Conservation (phyloP, 345 rosid genomes). For the Combretum micranthum region DNA sequence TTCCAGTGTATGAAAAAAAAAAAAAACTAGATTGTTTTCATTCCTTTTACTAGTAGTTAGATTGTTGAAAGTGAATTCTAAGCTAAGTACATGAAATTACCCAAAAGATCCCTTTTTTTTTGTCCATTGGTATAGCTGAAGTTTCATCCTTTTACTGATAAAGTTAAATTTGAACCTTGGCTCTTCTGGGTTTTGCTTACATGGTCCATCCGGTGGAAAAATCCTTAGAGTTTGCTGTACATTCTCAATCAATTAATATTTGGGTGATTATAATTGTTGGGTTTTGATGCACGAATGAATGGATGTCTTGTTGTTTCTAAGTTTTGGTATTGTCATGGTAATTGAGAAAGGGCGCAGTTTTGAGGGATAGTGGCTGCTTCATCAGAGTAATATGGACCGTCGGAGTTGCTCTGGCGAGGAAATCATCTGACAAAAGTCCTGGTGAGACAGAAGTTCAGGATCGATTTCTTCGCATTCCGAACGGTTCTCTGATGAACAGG, state of each 20-base stretch:
- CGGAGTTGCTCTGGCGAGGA: conserved; percentile 73
- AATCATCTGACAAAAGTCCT: conserved; percentile 61
- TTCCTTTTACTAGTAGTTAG: neutral
- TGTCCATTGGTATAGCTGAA: conserved; percentile 10
- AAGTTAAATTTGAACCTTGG: conserved; percentile 1
- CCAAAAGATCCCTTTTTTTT: conserved; percentile 1
- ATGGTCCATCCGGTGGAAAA: neutral
- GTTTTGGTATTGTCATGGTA: neutral
- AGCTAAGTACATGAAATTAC: conserved; percentile 31
- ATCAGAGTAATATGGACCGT: conserved; percentile 43
- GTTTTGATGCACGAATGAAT: neutral
- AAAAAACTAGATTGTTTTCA: neutral
- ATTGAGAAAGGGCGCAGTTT: conserved; percentile 12
- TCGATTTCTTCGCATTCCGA: conserved; percentile 64
- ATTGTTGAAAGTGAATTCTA: conserved; percentile 36
- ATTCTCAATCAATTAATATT: neutral
- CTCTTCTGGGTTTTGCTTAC: conserved; percentile 11
- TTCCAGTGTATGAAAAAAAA: neutral
- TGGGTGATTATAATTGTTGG: neutral
- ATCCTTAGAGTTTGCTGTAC: neutral
- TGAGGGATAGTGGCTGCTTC: conserved; percentile 9
- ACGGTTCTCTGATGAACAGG: conserved; percentile 73
- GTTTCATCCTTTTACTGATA: conserved; percentile 5
- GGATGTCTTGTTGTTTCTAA: neutral
- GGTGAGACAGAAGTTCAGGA: conserved; percentile 63